These are phyloP conservation scores for Colletotrichum chlorophyti DNA, from an alignment of 2,329 filamentous ascomycete species.

Conservation along the genomic window DNA sequence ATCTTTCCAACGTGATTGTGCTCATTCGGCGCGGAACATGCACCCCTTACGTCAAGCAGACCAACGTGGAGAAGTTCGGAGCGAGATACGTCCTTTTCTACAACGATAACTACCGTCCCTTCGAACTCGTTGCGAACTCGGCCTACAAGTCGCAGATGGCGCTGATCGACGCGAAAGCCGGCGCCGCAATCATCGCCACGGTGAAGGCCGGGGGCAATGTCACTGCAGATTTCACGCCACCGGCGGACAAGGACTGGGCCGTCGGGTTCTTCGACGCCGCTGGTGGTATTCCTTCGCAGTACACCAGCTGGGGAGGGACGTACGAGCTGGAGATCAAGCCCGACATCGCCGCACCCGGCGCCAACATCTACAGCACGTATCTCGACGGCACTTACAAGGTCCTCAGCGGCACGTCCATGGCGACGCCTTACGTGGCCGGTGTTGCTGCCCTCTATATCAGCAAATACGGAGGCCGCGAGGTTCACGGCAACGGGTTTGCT, in stretches of 20 bases:
- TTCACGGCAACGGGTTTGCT: conserved; percentile 39
- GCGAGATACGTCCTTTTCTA: conserved; percentile 38
- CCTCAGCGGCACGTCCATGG: conserved; percentile 56
- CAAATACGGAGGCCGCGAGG: conserved; percentile 39
- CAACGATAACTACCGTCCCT: conserved; percentile 30
- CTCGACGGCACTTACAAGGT: conserved; percentile 43
- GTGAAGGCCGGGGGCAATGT: conserved; percentile 29
- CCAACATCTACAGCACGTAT: conserved; percentile 53
- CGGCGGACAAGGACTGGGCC: conserved; percentile 6
- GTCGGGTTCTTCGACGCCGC: conserved; percentile 32
- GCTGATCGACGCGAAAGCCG: conserved; percentile 33
- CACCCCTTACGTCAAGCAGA: conserved; percentile 35
- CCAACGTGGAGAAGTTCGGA: conserved; percentile 34
- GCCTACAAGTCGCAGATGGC: conserved; percentile 29
- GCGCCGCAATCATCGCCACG: conserved; percentile 35
- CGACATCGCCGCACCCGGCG: conserved; percentile 50
- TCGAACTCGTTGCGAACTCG: conserved; percentile 15
- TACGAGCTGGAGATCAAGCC: conserved; percentile 52
- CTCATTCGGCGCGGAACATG: conserved; percentile 43
- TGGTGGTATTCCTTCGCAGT: conserved; percentile 46
- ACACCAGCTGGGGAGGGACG: conserved; percentile 49
- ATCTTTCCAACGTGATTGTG: conserved; percentile 32
- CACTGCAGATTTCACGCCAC: conserved; percentile 23
- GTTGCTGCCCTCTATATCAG: conserved; percentile 47
- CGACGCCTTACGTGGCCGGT: conserved; percentile 52